Base-by-base conservation (phyloP, 179 eudicot species). In the Patellifolia procumbens region DNA sequence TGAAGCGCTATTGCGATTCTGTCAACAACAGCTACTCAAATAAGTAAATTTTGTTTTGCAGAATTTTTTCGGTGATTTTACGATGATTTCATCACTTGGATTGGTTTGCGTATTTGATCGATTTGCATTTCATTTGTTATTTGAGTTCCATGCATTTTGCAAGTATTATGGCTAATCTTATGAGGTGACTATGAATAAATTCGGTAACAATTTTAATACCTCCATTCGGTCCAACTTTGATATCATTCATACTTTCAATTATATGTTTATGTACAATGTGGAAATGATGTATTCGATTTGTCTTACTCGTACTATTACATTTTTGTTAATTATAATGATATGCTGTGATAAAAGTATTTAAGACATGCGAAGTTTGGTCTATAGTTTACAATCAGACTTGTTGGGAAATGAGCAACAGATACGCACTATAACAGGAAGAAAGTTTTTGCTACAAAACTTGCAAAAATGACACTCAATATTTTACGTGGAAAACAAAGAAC, bases 1-100 rank as follows among this genome's bases (percentile, higher is more conserved):
- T 92, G 93, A 91, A 92, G 86, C 87, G 85, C 10, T 89, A 92
- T 78, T 92, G 88, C 45, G 97, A 92, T 81, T 83, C 89, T 34
- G 88, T 86, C 46, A 89, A 84, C 67, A 82, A 85, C 8, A 91
- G 93, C 16, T 49, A 19, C 29, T 29, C 76, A 28, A 81, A 81
- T 81, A 79, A 82, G 95, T 90, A 78, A 60, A 15, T 52, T 0
- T 48, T 55, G 11, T 52, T 48, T 48, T 48, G 52, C 52, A 48
- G 17, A 10, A 5, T 52, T 6, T 42, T 3, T 24, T 46, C 2
- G 2, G 26, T 12, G n/a, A 1, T 1, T 13, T 2, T 20, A 61
- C 46, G 11, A 4, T 49, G 58, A 6, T 59, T 34, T 1, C 43
- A 8, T 11, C 4, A 20, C 42, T 69, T 28, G 51, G 10, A 11